Base-by-base conservation (phyloP, 2,329 filamentous ascomycete species). In the Trichoderma atrobrunneum region DNA sequence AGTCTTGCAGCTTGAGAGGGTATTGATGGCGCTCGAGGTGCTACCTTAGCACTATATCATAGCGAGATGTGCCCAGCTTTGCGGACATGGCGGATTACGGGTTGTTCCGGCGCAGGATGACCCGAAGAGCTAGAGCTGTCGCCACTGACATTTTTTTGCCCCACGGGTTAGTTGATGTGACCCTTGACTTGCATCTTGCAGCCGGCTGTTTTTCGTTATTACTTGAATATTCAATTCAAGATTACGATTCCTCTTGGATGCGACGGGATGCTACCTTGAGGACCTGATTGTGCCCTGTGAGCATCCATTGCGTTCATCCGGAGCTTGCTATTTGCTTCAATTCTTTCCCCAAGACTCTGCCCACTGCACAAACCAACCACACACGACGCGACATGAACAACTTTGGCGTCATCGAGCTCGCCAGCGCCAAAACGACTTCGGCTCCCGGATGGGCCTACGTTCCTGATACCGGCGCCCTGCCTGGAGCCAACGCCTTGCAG, bases 371-470 rank as follows among this genome's bases (percentile, higher is more conserved):
- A 21, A 30, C 26, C 21, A 7, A 63, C 14, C 59, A 6, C 43
- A 43, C 57, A 32, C 69, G 61, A 24, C 48, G 48, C 48, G 48
- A 54, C 48, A 91, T 90, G 87, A 88, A 89, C 79, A 89, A 90
- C 77, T 91, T 92, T 76, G 92, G 93, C 77, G 93, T 98, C 77
- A 91, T 97, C 82, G 92, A 97, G 76, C 85, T 98, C 72, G 92
- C 93, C 43, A 90, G 89, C 78, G 85, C 90, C 32, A 90, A 89
- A 73, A 90, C 90, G 18, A 88, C 89, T 59, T 85, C 88, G 59
- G 92, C 93, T 1, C 94, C 95, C 1, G 95, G 95, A 78, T 98
- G 94, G 92, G 94, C 94, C 14, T 97, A 97, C 80, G 93, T 98
- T 1, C 91, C 94, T 34, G 93, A 97, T 79, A 90, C 88, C 79